These are phyloP conservation scores for Buddleja alternifolia DNA, from an alignment of 257 asterid species.

Conservation along the genomic window DNA sequence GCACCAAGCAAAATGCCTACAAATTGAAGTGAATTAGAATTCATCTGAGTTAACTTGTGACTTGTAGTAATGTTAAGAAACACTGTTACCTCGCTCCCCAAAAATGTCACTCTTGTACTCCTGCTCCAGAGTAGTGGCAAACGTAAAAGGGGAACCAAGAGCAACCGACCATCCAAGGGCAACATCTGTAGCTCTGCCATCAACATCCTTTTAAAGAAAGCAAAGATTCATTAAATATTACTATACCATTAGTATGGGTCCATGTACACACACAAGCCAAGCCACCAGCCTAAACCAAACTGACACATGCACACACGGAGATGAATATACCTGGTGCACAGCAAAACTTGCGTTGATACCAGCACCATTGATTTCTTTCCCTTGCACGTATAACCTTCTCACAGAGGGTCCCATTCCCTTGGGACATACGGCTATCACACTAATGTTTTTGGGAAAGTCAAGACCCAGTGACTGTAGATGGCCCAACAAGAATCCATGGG, in stretches of 20 bases:
- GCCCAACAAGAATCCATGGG: slow-evolving; percentile 97
- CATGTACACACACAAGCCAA: neutral
- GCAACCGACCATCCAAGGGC: slow-evolving; percentile 99
- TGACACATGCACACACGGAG: neutral
- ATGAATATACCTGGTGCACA: slow-evolving; percentile 75
- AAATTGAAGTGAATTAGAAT: slow-evolving; percentile 28
- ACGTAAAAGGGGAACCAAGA: slow-evolving; percentile 96
- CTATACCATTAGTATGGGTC: neutral
- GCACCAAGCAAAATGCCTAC: slow-evolving; percentile 96
- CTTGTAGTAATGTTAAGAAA: neutral
- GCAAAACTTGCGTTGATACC: slow-evolving; percentile 96
- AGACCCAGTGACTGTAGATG: slow-evolving; percentile 87
- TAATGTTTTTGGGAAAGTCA: slow-evolving; percentile 87
- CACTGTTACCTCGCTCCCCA: slow-evolving; percentile 82
- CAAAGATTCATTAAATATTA: neutral
- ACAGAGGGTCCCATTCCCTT: slow-evolving; percentile 99
- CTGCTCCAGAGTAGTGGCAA: slow-evolving; percentile 87
- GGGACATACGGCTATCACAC: slow-evolving; percentile 95
- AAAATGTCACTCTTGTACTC: slow-evolving; percentile 95
- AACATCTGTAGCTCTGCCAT: slow-evolving; percentile 96
- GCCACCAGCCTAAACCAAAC: neutral
- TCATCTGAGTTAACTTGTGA: neutral
- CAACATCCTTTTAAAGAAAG: slow-evolving; percentile 63
- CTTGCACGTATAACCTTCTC: slow-evolving; percentile 93
- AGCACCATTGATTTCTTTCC: slow-evolving; percentile 95